Conservation (phyloP, 495 filamentous ascomycete genomes). For the Aspergillus nanangensis region DNA sequence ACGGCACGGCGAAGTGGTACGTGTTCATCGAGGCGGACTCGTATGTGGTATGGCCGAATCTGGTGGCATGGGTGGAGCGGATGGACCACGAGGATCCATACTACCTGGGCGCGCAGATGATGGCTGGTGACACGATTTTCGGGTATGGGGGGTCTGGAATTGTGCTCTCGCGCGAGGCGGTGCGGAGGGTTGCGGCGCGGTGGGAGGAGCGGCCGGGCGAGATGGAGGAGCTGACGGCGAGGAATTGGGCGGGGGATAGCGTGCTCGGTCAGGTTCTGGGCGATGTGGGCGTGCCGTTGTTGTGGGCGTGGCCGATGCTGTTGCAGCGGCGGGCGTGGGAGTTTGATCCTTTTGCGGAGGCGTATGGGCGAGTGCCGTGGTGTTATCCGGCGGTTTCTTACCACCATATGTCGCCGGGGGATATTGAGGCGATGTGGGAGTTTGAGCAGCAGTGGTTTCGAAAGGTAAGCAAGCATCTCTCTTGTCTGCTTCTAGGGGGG, state of each 20-base stretch:
- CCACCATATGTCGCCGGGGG: constrained; percentile 40
- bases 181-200: constrained; percentile 17
- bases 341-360: constrained; percentile 37
- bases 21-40: constrained; percentile 64
- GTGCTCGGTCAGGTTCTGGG: constrained; percentile 37
- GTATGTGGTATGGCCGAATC: constrained; percentile 58
- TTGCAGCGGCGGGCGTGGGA: constrained; percentile 26
- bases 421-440: constrained; percentile 37
- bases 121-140: constrained; percentile 40
- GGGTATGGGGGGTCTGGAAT: constrained; percentile 62
- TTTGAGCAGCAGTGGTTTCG: constrained; percentile 45
- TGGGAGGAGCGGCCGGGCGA: constrained; percentile 13
- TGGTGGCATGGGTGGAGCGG: constrained; percentile 50
- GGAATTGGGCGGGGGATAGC: constrained; percentile 34
- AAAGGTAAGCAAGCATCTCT: constrained; percentile 25
- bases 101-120: constrained; percentile 50
- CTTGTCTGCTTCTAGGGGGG: no score
- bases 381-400: constrained; percentile 46
- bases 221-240: constrained; percentile 24
- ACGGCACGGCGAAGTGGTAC: constrained; percentile 55
- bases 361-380: constrained; percentile 39
- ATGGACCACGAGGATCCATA: constrained; percentile 45
- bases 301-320: constrained; percentile 39
- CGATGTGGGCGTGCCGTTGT: constrained; percentile 26
- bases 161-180: constrained; percentile 34